Conservation (phyloP, 2,329 filamentous ascomycete species). For the Fusarium sp. region DNA sequence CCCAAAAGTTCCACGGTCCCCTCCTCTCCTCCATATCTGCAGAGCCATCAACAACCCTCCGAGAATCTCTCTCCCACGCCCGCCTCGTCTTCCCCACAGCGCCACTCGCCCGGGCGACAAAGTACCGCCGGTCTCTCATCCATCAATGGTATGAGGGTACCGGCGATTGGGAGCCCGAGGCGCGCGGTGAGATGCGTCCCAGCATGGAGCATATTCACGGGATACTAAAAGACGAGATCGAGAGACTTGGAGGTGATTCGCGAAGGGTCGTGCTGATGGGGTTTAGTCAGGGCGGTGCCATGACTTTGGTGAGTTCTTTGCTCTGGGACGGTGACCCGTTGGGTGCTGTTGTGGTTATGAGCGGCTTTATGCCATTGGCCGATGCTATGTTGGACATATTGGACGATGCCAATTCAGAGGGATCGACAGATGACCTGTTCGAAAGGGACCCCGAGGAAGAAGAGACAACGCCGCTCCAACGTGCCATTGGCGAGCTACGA, state of each 20-base stretch:
- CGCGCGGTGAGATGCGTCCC: slow-evolving; percentile 53
- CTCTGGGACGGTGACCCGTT: slow-evolving; percentile 57
- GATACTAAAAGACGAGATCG: slow-evolving; percentile 53
- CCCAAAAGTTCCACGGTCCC: slow-evolving; percentile 53
- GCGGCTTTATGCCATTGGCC: slow-evolving; percentile 60
- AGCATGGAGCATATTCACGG: slow-evolving; percentile 55
- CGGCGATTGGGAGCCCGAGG: slow-evolving; percentile 51
- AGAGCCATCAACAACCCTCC: slow-evolving; percentile 40
- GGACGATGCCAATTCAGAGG: slow-evolving; percentile 5
- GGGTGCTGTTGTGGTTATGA: slow-evolving; percentile 57
- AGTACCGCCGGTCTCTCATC: slow-evolving; percentile 49
- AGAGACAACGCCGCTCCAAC: slow-evolving; percentile 27
- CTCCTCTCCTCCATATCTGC: slow-evolving; percentile 49
- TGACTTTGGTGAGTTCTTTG: slow-evolving; percentile 56
- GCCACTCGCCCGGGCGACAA: slow-evolving; percentile 48
- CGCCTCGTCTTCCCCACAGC: slow-evolving; percentile 66
- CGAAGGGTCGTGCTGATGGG: slow-evolving; percentile 61
- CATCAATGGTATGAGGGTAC: slow-evolving; percentile 54
- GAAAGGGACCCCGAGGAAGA: slow-evolving; percentile 22
- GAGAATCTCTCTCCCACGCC: slow-evolving; percentile 53
- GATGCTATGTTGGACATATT: slow-evolving; percentile 44
- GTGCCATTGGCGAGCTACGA: slow-evolving; percentile 43
- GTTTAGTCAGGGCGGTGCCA: slow-evolving; percentile 67
- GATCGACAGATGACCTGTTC: slow-evolving; percentile 34
- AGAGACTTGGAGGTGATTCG: slow-evolving; percentile 49